Base-by-base conservation (phyloP, 2,329 filamentous ascomycete species). In the Xylariales sp. region DNA sequence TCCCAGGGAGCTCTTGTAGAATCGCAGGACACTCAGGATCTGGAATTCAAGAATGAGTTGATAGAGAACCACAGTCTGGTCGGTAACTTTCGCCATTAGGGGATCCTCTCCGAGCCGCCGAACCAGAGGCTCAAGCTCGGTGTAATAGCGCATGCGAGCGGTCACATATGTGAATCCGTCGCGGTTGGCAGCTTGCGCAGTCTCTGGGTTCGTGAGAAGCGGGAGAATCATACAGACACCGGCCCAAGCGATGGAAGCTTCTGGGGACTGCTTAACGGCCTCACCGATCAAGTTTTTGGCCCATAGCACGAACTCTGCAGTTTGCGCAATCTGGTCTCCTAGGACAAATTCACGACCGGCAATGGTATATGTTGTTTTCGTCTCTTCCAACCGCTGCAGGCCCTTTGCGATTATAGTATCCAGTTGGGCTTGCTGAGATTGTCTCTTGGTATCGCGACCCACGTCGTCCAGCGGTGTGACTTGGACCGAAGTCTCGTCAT, bases 221-320 rank as follows among this genome's bases (percentile, higher is more conserved):
- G 79, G 79, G 1, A 81, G 74, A 49, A 81, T 53, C 18, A 80
- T 57, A 69, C 74, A 79, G 69, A 82, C 77, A 70, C 81, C 81
- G 3, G 75, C 75, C 77, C 75, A 78, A 2, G 66, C 75, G 7
- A 79, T 59, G 5, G 77, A 78, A 18, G 76, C 79, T 54, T 77
- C 71, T 1, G 78, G 77, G 1, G 75, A 76, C 10, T 53, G 74
- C 60, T 76, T 75, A 53, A 77, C 73, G n/a, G 75, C 78, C 7
- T 75, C 64, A 8, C 60, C 59, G 34, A 79, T 69, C 46, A 65
- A 72, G 49, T 56, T 55, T 55, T 79, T 76, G 12, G 69, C 67
- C 65, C 71, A 65, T 50, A 72, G 36, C 2, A 75, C 62, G 3
- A 75, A 43, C 0, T 62, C 14, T 7, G 71, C 72, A 5, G 70